Percentiles rank a stretch among this genome's conserved stretches.
phyloP scores from a whole-genome alignment of 169 alveolate genomes.

The Plasmodium adleri region DNA sequence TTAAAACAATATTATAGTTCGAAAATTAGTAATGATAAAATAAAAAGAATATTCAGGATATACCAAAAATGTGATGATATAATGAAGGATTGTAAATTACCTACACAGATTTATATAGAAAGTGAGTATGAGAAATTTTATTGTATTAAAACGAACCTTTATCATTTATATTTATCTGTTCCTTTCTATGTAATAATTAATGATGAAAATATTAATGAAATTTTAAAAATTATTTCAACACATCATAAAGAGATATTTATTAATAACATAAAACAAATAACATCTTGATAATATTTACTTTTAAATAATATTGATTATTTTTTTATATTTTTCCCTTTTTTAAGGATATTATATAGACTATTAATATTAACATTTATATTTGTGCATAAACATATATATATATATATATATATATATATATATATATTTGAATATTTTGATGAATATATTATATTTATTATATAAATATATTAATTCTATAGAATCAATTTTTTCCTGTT shows the following conservation, averaged over 20 bases:
- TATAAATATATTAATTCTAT: no score
- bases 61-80: conserved; percentile 76
- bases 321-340: no score
- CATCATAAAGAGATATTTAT: conserved; percentile 73
- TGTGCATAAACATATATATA: no score
- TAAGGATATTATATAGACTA: background rate
- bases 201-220: conserved; percentile 69
- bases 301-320: no score
- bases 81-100: conserved; percentile 57
- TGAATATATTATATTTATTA: no score
- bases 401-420: no score
- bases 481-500: no score
- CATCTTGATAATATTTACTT: background rate
- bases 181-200: conserved; percentile 65
- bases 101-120: conserved; percentile 72
- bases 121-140: conserved; percentile 62
- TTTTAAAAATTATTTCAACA: conserved; percentile 65
- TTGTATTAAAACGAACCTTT: conserved; percentile 55
- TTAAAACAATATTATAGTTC: conserved; percentile 73
- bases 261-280: conserved; percentile 71
- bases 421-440: no score
- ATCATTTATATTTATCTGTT: conserved; percentile 66
- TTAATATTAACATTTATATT: no score
- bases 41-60: conserved; percentile 53
- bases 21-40: conserved; percentile 27